Conservation (phyloP, 306 rosid species). For the Urtica urens region DNA sequence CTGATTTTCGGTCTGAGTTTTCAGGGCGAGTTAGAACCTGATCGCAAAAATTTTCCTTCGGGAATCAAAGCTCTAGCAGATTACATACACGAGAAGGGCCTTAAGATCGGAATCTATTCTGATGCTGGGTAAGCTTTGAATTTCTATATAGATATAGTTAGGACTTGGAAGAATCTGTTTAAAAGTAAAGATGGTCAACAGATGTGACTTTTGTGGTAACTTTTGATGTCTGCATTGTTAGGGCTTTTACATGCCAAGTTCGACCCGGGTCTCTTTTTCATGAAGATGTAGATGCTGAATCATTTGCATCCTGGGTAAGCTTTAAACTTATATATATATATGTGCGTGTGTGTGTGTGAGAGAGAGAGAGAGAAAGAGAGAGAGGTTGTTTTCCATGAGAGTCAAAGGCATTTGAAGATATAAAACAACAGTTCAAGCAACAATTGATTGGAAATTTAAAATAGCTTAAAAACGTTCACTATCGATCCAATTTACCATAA, state of each 20-base stretch:
- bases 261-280: slow-evolving; percentile 86
- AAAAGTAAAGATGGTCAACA: too few species aligned
- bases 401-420: too few species aligned
- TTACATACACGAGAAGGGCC: slow-evolving; percentile 75
- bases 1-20: slow-evolving; percentile 25
- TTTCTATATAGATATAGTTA: background rate
- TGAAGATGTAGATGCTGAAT: slow-evolving; percentile 68
- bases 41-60: slow-evolving; percentile 61
- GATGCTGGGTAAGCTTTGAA: slow-evolving; percentile 75
- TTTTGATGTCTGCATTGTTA: slow-evolving; percentile 24
- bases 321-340: slow-evolving; percentile 14
- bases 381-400: too few species aligned
- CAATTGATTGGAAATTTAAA: too few species aligned
- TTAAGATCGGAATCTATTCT: slow-evolving; percentile 89
- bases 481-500: too few species aligned
- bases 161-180: background rate
- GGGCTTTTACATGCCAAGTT: slow-evolving; percentile 83
- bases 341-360: too few species aligned
- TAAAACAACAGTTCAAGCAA: too few species aligned
- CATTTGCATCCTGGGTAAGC: slow-evolving; percentile 93
- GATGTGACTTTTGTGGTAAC: slow-evolving; percentile 19
- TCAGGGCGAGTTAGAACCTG: slow-evolving; percentile 69
- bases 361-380: too few species aligned
- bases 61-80: slow-evolving; percentile 92
- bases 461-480: too few species aligned